A percentile compares a stretch with the other conserved stretches of the same genome.
These are phyloP conservation scores for Rhizophagus clarus DNA, from an alignment of 192 early-diverging fungal species.

Conservation along the genomic window DNA sequence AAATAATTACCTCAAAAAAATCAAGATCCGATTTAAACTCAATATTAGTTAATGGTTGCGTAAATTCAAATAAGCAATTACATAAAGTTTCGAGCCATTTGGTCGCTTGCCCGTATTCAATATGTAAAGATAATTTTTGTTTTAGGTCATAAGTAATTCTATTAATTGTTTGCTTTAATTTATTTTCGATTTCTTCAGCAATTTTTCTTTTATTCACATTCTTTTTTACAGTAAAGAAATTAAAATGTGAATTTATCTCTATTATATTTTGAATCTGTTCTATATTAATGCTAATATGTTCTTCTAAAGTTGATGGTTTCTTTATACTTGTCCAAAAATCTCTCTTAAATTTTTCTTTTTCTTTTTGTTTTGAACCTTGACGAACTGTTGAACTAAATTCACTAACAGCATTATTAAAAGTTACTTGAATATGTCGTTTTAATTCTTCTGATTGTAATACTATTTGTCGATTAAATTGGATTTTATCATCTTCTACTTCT, in stretches of 20 bases:
- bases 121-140: background rate
- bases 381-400: background rate
- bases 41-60: background rate
- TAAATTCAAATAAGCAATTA: background rate
- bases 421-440: background rate
- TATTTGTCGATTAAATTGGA: background rate
- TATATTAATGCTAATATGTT: background rate
- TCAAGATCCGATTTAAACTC: background rate
- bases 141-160: background rate
- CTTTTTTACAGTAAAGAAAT: background rate
- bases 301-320: background rate
- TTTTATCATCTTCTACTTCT: background rate
- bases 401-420: background rate
- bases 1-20: background rate
- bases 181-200: background rate
- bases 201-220: background rate
- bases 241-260: background rate
- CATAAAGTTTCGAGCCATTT: background rate
- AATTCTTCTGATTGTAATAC: background rate
- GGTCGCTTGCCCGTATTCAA: background rate
- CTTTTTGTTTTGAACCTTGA: background rate
- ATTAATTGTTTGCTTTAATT: background rate
- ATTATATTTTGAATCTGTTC: background rate
- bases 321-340: background rate
- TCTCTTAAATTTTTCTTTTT: conserved; percentile 4